Conservation (phyloP, 257 asterid genomes). For the Thymus mandschuricus region DNA sequence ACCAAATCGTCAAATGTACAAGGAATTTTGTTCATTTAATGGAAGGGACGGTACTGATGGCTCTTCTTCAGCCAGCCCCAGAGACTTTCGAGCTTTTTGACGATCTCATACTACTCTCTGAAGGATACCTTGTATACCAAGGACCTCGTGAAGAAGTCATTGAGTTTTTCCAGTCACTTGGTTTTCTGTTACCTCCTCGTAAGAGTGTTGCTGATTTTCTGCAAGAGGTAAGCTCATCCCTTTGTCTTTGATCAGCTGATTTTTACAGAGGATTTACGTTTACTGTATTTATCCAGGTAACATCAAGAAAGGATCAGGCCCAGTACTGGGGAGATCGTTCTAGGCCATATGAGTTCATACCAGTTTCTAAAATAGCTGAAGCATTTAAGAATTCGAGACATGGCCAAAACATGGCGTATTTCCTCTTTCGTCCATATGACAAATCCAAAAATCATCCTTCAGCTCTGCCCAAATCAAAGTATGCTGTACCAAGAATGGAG, state of each 20-base stretch:
- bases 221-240: slow-evolving; percentile 63
- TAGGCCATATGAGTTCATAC: slow-evolving; percentile 65
- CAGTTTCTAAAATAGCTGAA: slow-evolving; percentile 76
- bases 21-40: slow-evolving; percentile 82
- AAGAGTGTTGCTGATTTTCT: slow-evolving; percentile 89
- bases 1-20: slow-evolving; percentile 81
- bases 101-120: slow-evolving; percentile 78
- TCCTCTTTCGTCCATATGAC: slow-evolving; percentile 59
- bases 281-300: slow-evolving; percentile 49
- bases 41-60: slow-evolving; percentile 88
- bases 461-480: slow-evolving; percentile 68
- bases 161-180: slow-evolving; percentile 78
- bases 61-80: slow-evolving; percentile 95
- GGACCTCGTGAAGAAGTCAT: slow-evolving; percentile 77
- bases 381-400: slow-evolving; percentile 62
- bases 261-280: slow-evolving; percentile 11
- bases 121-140: slow-evolving; percentile 76
- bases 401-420: slow-evolving; percentile 50
- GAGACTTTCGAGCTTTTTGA: slow-evolving; percentile 91
- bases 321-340: slow-evolving; percentile 87
- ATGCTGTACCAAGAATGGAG: slow-evolving; percentile 65
- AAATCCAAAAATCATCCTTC: slow-evolving; percentile 63
- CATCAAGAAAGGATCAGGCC: slow-evolving; percentile 83
- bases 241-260: slow-evolving; percentile 6
- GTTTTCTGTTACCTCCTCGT: slow-evolving; percentile 86